These are phyloP conservation scores for Candida sp. DNA, from an alignment of 1,139 yeast genomes.

Conservation along the genomic window DNA sequence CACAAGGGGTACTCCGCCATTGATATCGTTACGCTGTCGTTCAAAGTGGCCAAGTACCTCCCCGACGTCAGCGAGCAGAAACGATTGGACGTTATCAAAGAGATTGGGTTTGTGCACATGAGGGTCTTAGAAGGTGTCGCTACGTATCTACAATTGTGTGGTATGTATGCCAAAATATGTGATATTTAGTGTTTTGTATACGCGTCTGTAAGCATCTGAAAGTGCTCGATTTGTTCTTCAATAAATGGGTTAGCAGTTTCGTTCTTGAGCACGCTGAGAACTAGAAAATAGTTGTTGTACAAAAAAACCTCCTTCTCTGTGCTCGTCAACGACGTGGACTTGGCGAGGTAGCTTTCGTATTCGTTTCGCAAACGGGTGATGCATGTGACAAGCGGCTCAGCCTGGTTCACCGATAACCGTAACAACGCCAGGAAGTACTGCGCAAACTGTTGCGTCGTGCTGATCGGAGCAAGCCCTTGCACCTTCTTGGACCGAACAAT, in stretches of 20 bases:
- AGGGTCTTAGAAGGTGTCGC: conserved; percentile 93
- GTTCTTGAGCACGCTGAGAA: conserved; percentile 50
- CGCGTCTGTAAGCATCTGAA: conserved; percentile 63
- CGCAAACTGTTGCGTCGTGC: conserved; percentile 79
- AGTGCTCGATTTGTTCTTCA: conserved; percentile 62
- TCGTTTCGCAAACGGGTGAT: conserved; percentile 74
- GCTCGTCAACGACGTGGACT: conserved; percentile 48
- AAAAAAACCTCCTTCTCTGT: conserved; percentile 70
- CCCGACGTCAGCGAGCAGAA: conserved; percentile 67
- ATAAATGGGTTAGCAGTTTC: conserved; percentile 56
- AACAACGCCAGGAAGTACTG: conserved; percentile 75
- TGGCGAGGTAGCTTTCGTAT: conserved; percentile 79
- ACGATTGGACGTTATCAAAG: conserved; percentile 77
- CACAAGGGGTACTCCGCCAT: conserved; percentile 91
- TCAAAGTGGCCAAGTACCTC: conserved; percentile 82
- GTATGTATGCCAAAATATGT: conserved; percentile 73
- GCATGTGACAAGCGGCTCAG: conserved; percentile 78
- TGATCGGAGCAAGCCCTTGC: conserved; percentile 56
- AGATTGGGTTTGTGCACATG: conserved; percentile 92
- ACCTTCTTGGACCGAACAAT: conserved; percentile 25
- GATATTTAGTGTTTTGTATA: conserved; percentile 37
- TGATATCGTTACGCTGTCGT: conserved; percentile 90
- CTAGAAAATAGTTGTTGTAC: conserved; percentile 72
- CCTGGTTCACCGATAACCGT: conserved; percentile 50
- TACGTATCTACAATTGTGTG: conserved; percentile 83